Percentiles rank a stretch among this genome's conserved stretches.
Conservation (phyloP, 2,329 filamentous ascomycete genomes). For the Hymenoscyphus fraxineus region DNA sequence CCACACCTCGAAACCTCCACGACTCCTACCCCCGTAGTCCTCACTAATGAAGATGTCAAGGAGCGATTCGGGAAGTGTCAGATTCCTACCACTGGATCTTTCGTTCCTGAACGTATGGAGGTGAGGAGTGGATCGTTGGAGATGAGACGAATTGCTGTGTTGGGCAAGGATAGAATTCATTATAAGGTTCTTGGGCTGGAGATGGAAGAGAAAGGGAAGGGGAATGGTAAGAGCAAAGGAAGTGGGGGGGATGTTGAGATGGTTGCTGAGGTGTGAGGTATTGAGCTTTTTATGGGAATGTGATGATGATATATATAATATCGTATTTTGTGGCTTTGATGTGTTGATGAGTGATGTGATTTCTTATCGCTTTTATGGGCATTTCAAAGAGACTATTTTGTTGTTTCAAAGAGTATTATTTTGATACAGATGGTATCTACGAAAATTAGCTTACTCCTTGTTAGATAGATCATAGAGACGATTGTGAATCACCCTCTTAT, state of each 20-base stretch:
- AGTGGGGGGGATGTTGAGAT: background rate
- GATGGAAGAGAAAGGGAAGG: background rate
- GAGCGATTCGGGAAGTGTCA: slow-evolving; percentile 18
- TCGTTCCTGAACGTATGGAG: slow-evolving; percentile 27
- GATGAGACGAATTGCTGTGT: slow-evolving; percentile 25
- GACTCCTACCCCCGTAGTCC: slow-evolving; percentile 9
- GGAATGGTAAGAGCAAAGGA: background rate
- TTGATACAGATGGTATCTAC: too few species aligned
- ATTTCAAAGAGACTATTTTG: background rate
- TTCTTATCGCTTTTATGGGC: background rate
- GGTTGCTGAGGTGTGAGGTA: background rate
- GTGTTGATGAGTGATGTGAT: background rate
- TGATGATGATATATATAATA: background rate
- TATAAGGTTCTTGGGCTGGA: slow-evolving; percentile 28
- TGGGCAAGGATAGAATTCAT: slow-evolving; percentile 27
- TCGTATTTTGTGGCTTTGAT: too few species aligned
- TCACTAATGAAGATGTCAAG: slow-evolving; percentile 23
- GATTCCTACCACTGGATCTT: slow-evolving; percentile 18
- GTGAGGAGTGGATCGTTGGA: slow-evolving; percentile 12
- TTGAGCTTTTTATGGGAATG: background rate
- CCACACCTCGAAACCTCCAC: slow-evolving; percentile 9
- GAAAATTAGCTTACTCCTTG: too few species aligned
- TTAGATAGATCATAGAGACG: too few species aligned
- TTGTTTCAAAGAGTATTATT: too few species aligned
- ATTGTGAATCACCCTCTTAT: too few species aligned